Evolutionary conservation across 768 basidiomycete genomes (phyloP), one percentile per base, ranked within the genome.

Genomic region (Xerocomus spinulosus): DNA sequence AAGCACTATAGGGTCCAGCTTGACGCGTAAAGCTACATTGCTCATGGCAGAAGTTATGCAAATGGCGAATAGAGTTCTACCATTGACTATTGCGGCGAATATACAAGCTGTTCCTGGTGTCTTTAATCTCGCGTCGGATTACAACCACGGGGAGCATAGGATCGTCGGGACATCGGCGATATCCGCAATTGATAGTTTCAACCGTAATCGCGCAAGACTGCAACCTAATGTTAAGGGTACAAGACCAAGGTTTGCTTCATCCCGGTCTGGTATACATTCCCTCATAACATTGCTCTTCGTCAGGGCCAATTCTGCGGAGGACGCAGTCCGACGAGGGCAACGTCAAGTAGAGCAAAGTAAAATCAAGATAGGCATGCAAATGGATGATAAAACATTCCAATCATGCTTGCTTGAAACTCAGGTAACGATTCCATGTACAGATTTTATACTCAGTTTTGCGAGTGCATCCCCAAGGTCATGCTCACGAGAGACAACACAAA

Each of bases 371-470:
- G 87, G 85, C 50, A 82, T 96, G 79, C 88, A 92, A 68, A 90
- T 98, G 81, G 96, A 99, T 63, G 96, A 98, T 66, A 85, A 78
- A 63, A 80, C 86, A 4, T 99, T 98, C 68, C 91, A 94, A 60
- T 73, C 83, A 4, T 78, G 76, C 33, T 72, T 99, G 42, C 74
- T 93, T 18, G 92, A 96, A 57, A 91, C 92, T 2, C 89, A 92
- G 68, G 92, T 92, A 51, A 63, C 63, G 12, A 12, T 1, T 44
- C 48, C 24, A 20, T 13, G 13, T 36, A 49, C 23, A 18, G 18
- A 35, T 49, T 18, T 33, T 14, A 30, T 15, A 13, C 26, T 34
- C 46, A 23, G 5, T 21, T 29, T 49, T 44, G 18, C 36, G 29
- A 39, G 17, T n/a, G 8, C 37, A 23, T n/a, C 39, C 55, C 24